Conservation (phyloP, 176 grass and related monocot species). For the Tuctoria greenei region DNA sequence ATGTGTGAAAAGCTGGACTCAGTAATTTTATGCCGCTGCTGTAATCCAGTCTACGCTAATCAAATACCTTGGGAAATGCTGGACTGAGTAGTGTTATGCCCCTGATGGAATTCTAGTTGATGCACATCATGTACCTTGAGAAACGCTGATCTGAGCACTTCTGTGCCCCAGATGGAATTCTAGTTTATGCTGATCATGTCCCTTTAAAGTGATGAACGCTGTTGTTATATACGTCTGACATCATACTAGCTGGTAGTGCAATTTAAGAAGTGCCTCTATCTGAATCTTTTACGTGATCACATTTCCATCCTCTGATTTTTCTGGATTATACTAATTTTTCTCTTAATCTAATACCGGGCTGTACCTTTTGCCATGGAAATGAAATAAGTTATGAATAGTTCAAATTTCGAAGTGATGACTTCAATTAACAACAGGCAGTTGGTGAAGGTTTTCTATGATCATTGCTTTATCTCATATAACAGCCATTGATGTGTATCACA, state of each 20-base stretch:
- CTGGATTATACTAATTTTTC: not conserved
- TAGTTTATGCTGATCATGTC: not conserved
- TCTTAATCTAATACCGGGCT: not conserved
- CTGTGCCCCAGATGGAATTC: not conserved
- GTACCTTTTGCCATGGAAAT: not conserved
- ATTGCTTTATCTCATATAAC: not conserved
- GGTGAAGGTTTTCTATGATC: not conserved
- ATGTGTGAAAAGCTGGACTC: slow-evolving; percentile 12
- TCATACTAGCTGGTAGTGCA: not conserved
- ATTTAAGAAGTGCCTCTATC: not conserved
- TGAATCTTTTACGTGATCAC: not conserved
- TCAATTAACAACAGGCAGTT: not conserved
- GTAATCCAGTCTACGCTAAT: not conserved
- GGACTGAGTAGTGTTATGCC: slow-evolving; percentile 13
- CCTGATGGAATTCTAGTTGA: not conserved
- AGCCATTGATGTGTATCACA: slow-evolving; percentile 2
- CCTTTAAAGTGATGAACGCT: not conserved
- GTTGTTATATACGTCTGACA: not conserved
- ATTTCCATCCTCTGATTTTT: not conserved
- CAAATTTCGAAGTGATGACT: slow-evolving; percentile 14
- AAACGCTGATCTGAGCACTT: not conserved
- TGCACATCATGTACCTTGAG: not conserved
- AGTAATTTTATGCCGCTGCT: not conserved
- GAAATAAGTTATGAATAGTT: not conserved
- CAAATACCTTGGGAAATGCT: slow-evolving; percentile 12